Conservation (phyloP, 225 moss, liverwort and hornwort genomes). For the Polytrichum formosum region DNA sequence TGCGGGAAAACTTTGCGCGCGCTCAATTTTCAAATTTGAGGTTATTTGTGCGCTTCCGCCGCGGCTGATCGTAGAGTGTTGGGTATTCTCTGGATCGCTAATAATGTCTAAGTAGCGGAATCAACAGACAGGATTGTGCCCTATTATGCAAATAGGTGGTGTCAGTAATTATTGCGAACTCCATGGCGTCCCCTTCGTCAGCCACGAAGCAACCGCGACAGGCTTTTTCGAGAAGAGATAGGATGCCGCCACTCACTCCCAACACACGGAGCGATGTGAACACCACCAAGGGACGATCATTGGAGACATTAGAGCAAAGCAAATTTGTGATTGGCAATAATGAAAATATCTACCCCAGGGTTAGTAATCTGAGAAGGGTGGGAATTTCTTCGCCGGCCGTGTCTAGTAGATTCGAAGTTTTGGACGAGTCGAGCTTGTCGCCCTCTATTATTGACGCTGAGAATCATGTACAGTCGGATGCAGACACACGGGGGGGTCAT, state of each 20-base stretch:
- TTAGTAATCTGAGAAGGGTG: conserved; percentile 26
- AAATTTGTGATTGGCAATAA: conserved; percentile 23
- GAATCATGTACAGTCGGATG: conserved; percentile 50
- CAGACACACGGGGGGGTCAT: conserved; percentile 60
- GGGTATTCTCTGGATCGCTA: conserved; percentile 28
- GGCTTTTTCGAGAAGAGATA: conserved; percentile 21
- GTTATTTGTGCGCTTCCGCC: not conserved
- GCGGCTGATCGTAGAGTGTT: conserved; percentile 2
- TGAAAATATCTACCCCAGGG: conserved; percentile 45
- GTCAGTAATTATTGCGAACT: not conserved
- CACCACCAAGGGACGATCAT: conserved; percentile 35
- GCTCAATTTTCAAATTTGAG: conserved; percentile 20
- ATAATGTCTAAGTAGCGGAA: conserved; percentile 15
- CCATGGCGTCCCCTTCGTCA: conserved; percentile 36
- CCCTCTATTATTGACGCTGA: conserved; percentile 47
- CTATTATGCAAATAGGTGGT: not conserved
- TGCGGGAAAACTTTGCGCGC: conserved; percentile 20
- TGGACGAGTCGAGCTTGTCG: conserved; percentile 56
- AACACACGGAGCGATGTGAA: conserved; percentile 48
- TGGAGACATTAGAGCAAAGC: conserved; percentile 26
- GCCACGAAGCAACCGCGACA: conserved; percentile 39
- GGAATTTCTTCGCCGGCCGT: conserved; percentile 16
- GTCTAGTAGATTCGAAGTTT: conserved; percentile 24
- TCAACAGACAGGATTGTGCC: not conserved
- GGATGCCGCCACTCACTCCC: conserved; percentile 53